phyloP scores from a whole-genome alignment of 2,329 filamentous ascomycete species.

The Monosporascus sp. region DNA sequence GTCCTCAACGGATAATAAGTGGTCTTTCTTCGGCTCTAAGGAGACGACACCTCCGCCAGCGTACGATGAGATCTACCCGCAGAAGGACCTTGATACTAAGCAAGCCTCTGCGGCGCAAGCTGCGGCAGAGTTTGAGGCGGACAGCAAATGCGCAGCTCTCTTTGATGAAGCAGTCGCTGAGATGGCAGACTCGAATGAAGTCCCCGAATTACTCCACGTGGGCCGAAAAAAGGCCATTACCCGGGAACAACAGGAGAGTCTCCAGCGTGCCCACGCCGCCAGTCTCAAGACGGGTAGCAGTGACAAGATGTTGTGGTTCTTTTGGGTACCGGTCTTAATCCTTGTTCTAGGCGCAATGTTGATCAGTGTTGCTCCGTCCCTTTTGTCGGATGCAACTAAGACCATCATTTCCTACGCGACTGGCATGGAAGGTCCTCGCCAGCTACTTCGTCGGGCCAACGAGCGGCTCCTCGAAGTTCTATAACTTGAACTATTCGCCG shows the following conservation, averaged over 20 bases:
- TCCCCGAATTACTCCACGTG: conserved; percentile 48
- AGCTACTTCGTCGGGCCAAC: background rate
- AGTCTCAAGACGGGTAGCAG: conserved; percentile 59
- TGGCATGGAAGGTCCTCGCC: background rate
- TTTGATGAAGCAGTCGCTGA: conserved; percentile 43
- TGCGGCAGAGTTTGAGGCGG: conserved; percentile 53
- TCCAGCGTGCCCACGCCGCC: conserved; percentile 55
- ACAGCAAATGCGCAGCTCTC: conserved; percentile 49
- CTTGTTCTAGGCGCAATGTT: background rate
- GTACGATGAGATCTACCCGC: conserved; percentile 74
- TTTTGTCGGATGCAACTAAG: background rate
- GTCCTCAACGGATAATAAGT: conserved; percentile 46
- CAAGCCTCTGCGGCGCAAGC: conserved; percentile 53
- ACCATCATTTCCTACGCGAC: background rate
- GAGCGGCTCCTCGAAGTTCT: background rate
- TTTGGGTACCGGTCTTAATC: conserved; percentile 51
- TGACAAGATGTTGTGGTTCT: conserved; percentile 62
- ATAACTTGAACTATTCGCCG: background rate
- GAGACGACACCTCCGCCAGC: conserved; percentile 58
- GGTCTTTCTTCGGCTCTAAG: conserved; percentile 51
- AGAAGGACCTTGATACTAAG: conserved; percentile 48
- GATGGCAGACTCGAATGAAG: conserved; percentile 22
- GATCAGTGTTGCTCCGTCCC: background rate
- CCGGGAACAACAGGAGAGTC: conserved; percentile 59
- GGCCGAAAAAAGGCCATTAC: conserved; percentile 60